Percentiles rank a stretch among this genome's conserved stretches.
Evolutionary conservation across 2,329 filamentous ascomycete species (phyloP).

Genomic region (Moelleriella libera): DNA sequence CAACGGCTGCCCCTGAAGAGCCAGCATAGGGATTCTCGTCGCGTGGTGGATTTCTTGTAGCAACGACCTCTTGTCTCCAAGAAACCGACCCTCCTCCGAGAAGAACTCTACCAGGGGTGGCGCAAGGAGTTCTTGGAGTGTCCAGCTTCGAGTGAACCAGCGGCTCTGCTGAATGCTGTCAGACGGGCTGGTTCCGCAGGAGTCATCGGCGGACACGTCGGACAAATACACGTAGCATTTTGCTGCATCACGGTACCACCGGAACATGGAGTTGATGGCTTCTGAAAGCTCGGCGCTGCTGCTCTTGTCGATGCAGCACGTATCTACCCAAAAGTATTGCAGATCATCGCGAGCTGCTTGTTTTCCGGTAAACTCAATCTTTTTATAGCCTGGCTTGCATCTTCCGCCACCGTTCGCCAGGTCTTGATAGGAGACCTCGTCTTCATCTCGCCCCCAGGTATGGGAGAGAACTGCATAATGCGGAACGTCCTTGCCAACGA

Average conservation of each 20-base stretch:
- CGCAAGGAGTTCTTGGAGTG: slow-evolving; percentile 8
- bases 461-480: slow-evolving; percentile 10
- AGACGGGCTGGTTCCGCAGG: neutral
- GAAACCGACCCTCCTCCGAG: slow-evolving; percentile 5
- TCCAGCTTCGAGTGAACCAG: slow-evolving; percentile 6
- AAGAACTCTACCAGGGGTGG: slow-evolving; percentile 11
- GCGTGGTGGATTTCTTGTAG: slow-evolving; percentile 9
- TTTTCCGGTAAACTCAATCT: slow-evolving; percentile 6
- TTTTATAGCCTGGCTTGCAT: slow-evolving; percentile 3
- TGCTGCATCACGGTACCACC: slow-evolving; percentile 4
- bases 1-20: slow-evolving; percentile 5
- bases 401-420: slow-evolving; percentile 1
- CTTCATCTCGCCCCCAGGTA: slow-evolving; percentile 7
- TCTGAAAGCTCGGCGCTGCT: slow-evolving; percentile 2
- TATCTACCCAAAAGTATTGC: slow-evolving; percentile 7
- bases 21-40: slow-evolving; percentile 8
- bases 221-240: slow-evolving; percentile 7
- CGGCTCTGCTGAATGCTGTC: neutral
- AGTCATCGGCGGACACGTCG: slow-evolving; percentile 2
- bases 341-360: slow-evolving; percentile 4
- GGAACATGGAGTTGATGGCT: slow-evolving; percentile 5
- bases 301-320: slow-evolving; percentile 8
- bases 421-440: slow-evolving; percentile 7
- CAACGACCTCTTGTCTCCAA: slow-evolving; percentile 10
- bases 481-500: slow-evolving; percentile 1